Percentiles rank a stretch among this genome's conserved stretches.
These are phyloP conservation scores for Aspergillus tubingensis DNA, from an alignment of 2,329 filamentous ascomycete species.

Conservation along the genomic window DNA sequence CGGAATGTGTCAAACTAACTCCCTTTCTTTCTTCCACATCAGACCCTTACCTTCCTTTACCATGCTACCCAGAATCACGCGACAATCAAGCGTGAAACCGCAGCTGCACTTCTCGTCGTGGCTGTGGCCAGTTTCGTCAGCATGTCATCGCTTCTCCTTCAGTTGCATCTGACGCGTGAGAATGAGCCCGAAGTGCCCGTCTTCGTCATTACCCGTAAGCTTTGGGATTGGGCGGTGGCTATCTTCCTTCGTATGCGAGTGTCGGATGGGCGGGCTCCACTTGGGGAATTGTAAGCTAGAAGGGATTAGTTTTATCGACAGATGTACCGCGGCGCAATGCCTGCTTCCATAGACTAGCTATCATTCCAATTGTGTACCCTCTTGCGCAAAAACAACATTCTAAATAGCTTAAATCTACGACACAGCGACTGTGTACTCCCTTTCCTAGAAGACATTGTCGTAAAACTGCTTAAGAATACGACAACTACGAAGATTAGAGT, in stretches of 20 bases:
- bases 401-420: too few relatives aligned
- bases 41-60: slow-evolving; percentile 74
- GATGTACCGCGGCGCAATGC: not conserved
- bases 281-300: slow-evolving; percentile 26
- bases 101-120: slow-evolving; percentile 74
- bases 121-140: slow-evolving; percentile 75
- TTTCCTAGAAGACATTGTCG: too few relatives aligned
- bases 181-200: slow-evolving; percentile 64
- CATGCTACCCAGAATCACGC: slow-evolving; percentile 77
- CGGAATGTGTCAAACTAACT: not conserved
- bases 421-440: too few relatives aligned
- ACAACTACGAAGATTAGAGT: not conserved
- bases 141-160: slow-evolving; percentile 68
- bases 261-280: slow-evolving; percentile 27
- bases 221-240: slow-evolving; percentile 41
- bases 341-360: not conserved
- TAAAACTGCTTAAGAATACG: not conserved
- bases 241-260: slow-evolving; percentile 40
- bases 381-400: not conserved
- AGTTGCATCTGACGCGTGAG: slow-evolving; percentile 64
- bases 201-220: slow-evolving; percentile 50
- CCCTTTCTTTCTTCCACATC: not conserved
- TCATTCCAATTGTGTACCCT: not conserved
- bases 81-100: slow-evolving; percentile 77
- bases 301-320: not conserved